Base-by-base conservation (phyloP, 1,139 yeast genomes). In the Blastobotrys persicus region DNA sequence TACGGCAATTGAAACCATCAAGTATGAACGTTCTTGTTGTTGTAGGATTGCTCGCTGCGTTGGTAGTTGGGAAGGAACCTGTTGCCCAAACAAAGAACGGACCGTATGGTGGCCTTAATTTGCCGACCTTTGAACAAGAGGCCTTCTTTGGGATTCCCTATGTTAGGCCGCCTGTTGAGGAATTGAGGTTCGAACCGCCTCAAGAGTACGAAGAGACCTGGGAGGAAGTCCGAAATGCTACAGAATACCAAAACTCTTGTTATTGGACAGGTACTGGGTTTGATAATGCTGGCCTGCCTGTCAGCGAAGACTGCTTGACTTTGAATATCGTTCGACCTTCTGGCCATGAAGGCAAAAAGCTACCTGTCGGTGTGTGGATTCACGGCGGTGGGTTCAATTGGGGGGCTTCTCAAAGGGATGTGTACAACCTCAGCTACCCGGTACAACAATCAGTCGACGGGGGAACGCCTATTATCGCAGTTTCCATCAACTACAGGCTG, bases 331-430 rank as follows among this genome's bases (percentile, higher is more conserved):
- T 48, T 43, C 45, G 56, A 2, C 64, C 64, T 2, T 42, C 53
- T 9, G 51, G 53, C 3, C 31, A 50, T 2, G 42, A 23, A 3
- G 26, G 41, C n/a, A 18, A 39, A n/a, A 47, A 52, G 11, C 52
- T 68, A 7, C 71, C 72, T 2, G 71, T 67, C 4, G 54, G 64
- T 45, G 56, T 64, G 16, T 67, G 70, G 69, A 66, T 70, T 44
- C 68, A 68, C 49, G 73, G 73, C 12, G 74, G 74, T 28, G 68
- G 68, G 1, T 68, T 59, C 47, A 39, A 50, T 13, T 28, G 43
- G 42, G 52, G 49, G 11, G 45, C 48, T 3, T 26, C 47, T 13
- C 16, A 31, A 26, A 23, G 52, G 18, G 47, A 43, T 19, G 18
- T 34, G 17, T 44, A 37, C 45, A 43, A 33, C 33, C 19, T 38